phyloP scores from a whole-genome alignment of 768 basidiomycete genomes.

The Termitomyces bulborhizus region DNA sequence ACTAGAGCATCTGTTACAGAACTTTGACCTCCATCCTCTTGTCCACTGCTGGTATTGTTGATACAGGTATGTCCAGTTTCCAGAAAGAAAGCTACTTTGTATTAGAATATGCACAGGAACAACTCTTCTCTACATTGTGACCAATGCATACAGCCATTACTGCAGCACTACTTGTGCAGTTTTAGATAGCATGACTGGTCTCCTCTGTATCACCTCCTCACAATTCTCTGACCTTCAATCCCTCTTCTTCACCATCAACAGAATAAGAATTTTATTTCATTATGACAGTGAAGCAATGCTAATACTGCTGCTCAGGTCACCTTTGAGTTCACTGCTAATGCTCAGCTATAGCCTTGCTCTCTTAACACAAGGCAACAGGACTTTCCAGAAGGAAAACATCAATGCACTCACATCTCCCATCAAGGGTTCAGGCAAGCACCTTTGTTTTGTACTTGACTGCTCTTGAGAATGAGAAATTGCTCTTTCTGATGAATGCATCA shows the following conservation, averaged over 20 bases:
- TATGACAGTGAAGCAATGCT: background rate
- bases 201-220: slow-evolving; percentile 43
- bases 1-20: slow-evolving; percentile 51
- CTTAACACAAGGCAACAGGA: no score
- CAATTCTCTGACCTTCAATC: slow-evolving; percentile 49
- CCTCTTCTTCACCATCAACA: slow-evolving; percentile 49
- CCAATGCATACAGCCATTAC: slow-evolving; percentile 40
- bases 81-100: no score
- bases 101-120: slow-evolving; percentile 29
- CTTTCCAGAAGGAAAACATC: no score
- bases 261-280: slow-evolving; percentile 25
- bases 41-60: slow-evolving; percentile 50
- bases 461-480: no score
- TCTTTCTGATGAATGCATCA: no score
- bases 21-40: slow-evolving; percentile 34
- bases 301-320: slow-evolving; percentile 18
- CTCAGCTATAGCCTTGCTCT: slow-evolving; percentile 29
- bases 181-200: slow-evolving; percentile 32
- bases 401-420: no score
- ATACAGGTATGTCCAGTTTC: slow-evolving; percentile 34
- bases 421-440: no score
- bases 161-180: slow-evolving; percentile 37
- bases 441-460: no score
- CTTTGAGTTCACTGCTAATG: slow-evolving; percentile 33
- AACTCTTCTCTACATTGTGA: slow-evolving; percentile 44